These are phyloP conservation scores for Saccharomycopsis microspora DNA, from an alignment of 805 yeast genomes.

Conservation along the genomic window DNA sequence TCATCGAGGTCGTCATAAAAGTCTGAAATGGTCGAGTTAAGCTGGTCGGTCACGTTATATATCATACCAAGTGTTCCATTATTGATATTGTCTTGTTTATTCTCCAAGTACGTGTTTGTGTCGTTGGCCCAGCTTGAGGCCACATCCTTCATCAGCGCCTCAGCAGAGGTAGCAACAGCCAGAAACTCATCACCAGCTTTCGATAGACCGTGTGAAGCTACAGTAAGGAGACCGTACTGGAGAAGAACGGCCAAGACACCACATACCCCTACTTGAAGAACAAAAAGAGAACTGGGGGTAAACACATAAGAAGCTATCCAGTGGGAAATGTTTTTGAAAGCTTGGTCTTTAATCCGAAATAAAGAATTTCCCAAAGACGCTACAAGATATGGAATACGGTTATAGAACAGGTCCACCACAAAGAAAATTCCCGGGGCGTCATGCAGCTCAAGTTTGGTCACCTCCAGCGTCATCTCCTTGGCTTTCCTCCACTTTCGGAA, in stretches of 20 bases:
- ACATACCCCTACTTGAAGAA: conserved; percentile 41
- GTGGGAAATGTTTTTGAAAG: conserved; percentile 18
- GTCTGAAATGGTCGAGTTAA: conserved; percentile 48
- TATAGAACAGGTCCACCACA: conserved; percentile 9
- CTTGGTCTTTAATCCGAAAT: not conserved
- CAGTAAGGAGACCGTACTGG: conserved; percentile 38
- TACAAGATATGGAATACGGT: conserved; percentile 11
- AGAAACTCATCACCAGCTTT: conserved; percentile 3
- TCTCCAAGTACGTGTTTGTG: conserved; percentile 43
- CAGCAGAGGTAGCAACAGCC: conserved; percentile 11
- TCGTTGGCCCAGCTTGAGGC: conserved; percentile 36
- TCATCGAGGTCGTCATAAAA: conserved; percentile 50
- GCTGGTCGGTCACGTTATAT: conserved; percentile 38
- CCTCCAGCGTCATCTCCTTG: conserved; percentile 23
- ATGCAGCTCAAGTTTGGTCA: not conserved
- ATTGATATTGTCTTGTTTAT: conserved; percentile 45
- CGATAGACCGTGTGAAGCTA: conserved; percentile 18
- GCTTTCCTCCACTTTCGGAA: conserved; percentile 36
- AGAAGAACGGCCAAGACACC: conserved; percentile 44
- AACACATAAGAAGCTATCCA: conserved; percentile 34
- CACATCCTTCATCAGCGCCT: conserved; percentile 14
- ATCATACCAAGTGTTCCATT: conserved; percentile 57
- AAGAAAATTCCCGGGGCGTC: conserved; percentile 7
- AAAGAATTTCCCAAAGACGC: conserved; percentile 2
- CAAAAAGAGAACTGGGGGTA: conserved; percentile 37